phyloP scores from a whole-genome alignment of 192 early-diverging fungal genomes.

The Rhizoclosmatium globosum region DNA sequence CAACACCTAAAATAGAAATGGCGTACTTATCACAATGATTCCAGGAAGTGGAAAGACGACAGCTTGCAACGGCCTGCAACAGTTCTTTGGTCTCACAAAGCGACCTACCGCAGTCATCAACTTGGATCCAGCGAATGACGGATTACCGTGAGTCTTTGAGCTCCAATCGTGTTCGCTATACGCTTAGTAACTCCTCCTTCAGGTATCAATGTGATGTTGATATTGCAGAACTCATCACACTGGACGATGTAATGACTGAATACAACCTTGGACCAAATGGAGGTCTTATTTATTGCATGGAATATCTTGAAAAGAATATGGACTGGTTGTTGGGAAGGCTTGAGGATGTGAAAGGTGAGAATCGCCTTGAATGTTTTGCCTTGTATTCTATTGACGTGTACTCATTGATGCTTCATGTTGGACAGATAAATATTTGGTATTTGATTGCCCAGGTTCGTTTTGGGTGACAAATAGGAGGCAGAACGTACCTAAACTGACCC shows the following conservation, averaged over 20 bases:
- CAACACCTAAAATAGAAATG: neutral
- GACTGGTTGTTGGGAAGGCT: constrained; percentile 62
- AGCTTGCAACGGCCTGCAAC: constrained; percentile 60
- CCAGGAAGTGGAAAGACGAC: constrained; percentile 66
- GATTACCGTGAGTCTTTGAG: constrained; percentile 46
- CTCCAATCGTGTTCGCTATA: neutral
- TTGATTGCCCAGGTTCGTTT: constrained; percentile 56
- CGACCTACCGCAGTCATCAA: constrained; percentile 59
- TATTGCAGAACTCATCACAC: constrained; percentile 60
- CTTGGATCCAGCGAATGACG: constrained; percentile 72
- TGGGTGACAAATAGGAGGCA: neutral
- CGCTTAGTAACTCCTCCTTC: neutral
- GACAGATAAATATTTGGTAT: constrained; percentile 62
- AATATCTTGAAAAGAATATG: constrained; percentile 68
- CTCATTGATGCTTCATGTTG: neutral
- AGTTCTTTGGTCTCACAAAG: constrained; percentile 54
- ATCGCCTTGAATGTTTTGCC: neutral
- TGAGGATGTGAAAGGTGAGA: constrained; percentile 48
- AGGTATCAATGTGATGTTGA: constrained; percentile 59
- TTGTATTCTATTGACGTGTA: neutral
- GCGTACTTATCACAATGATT: neutral
- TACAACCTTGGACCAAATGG: constrained; percentile 67
- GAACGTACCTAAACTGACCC: neutral
- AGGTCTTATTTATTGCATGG: constrained; percentile 68
- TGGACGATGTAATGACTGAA: constrained; percentile 62